Conservation (phyloP, 768 basidiomycete genomes). For the Butyriboletus loyo region DNA sequence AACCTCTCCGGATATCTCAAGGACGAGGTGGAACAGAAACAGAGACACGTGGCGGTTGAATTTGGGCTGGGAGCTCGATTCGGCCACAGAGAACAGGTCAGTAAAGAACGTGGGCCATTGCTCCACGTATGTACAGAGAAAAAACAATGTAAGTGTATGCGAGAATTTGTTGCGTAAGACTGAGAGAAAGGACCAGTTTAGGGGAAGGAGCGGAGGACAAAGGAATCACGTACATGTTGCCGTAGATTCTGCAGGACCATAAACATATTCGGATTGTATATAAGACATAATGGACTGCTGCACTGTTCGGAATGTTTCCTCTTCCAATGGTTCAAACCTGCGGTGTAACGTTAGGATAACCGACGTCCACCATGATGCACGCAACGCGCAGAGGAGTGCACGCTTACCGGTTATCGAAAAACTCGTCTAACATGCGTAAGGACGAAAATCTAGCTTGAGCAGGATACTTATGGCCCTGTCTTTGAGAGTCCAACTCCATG, state of each 20-base stretch:
- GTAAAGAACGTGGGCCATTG: conserved; percentile 87
- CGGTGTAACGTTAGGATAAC: conserved; percentile 9
- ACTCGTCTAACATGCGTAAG: conserved; percentile 76
- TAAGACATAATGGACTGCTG: conserved; percentile 79
- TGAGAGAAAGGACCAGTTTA: conserved; percentile 31
- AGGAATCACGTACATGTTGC: conserved; percentile 67
- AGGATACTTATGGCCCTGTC: conserved; percentile 59
- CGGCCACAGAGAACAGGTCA: conserved; percentile 62
- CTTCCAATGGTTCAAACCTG: conserved; percentile 66
- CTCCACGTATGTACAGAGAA: conserved; percentile 80
- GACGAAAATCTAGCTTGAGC: conserved; percentile 77
- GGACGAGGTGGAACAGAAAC: conserved; percentile 86
- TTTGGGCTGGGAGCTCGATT: conserved; percentile 52
- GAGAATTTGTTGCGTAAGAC: conserved; percentile 95
- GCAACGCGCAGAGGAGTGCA: not conserved
- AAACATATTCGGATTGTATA: conserved; percentile 84
- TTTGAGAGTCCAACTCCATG: conserved; percentile 55
- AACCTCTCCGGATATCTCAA: conserved; percentile 96
- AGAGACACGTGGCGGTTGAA: conserved; percentile 85
- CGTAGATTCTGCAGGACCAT: conserved; percentile 78
- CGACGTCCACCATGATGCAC: not conserved
- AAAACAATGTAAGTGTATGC: conserved; percentile 84
- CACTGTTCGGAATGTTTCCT: conserved; percentile 64
- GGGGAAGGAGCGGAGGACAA: not conserved
- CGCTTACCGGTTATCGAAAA: conserved; percentile 77